Base-by-base conservation (phyloP, 305 asterid genomes). In the Solanum hybrid region DNA sequence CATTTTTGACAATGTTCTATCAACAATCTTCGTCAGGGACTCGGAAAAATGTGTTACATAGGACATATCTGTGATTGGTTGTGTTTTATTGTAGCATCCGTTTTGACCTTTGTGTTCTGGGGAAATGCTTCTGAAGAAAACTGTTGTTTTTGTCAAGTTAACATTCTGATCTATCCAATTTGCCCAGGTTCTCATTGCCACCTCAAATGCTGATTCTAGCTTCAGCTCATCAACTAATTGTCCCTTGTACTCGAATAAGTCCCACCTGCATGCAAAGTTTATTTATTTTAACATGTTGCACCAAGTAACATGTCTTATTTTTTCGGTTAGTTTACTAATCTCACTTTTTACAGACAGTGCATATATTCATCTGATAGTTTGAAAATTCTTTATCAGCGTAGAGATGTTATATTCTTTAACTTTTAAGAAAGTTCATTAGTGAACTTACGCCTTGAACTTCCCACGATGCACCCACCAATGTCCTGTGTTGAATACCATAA, bases 401-500 rank as follows among this genome's bases (percentile, higher is more conserved):
- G 24, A 13, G 36, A 39, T 81, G 36, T 40, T 26, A 81, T 0
- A 81, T 4, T 81, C 4, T 1, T 12, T 1, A 69, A 26, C 80
- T 69, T 71, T 20, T 7, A 26, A 31, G 84, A 18, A 20, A 87
- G 4, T 29, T 79, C 76, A 20, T 36, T 11, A 77, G 82, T 69
- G 61, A 73, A 87, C 91, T 90, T 90, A 90, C 91, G 90, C 90
- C 86, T 67, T 90, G 28, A 90, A 40, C 90, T 90, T 90, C 75
- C 91, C 88, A 28, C 18, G 76, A 81, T 90, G 91, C 85, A 40
- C 61, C 91, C 91, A 90, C 91, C 91, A 90, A 46, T 90, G 91
- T 3, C 90, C 90, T 4, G 90, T 88, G 57, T 88, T 88, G 87
- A 88, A 88, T 46, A 88, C 87, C 90, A 90, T 90, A 67, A 90